phyloP scores from a whole-genome alignment of 345 rosid genomes.

The Aethionema arabicum region DNA sequence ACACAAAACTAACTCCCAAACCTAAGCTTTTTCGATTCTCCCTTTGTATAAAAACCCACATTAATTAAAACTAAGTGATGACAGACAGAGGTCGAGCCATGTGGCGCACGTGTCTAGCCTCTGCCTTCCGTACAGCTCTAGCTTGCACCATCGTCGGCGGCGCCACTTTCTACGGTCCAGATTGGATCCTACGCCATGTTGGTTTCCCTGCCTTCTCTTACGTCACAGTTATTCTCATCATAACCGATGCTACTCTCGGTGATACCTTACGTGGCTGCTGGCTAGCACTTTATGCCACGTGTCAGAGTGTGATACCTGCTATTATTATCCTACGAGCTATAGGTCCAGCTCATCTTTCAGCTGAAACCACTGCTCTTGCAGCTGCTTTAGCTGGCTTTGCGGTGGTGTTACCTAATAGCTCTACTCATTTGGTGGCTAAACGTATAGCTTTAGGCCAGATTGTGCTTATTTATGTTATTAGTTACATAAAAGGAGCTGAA shows the following conservation, averaged over 20 bases:
- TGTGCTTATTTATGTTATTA: constrained; percentile 63
- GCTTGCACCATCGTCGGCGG: constrained; percentile 76
- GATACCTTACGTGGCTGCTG: constrained; percentile 70
- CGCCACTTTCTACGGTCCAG: constrained; percentile 66
- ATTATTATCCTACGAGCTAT: constrained; percentile 60
- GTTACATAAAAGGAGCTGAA: constrained; percentile 50
- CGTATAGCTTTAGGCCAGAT: constrained; percentile 83
- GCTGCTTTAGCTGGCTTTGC: constrained; percentile 59
- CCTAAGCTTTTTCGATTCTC: constrained; percentile 17
- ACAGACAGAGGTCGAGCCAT: constrained; percentile 47
- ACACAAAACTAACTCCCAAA: constrained; percentile 39
- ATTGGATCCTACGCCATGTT: constrained; percentile 41
- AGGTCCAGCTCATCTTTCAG: constrained; percentile 59
- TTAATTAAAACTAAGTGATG: background rate
- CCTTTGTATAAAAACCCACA: no score
- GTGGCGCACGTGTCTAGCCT: constrained; percentile 65
- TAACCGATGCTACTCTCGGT: constrained; percentile 75
- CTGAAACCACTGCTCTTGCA: constrained; percentile 51
- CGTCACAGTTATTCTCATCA: constrained; percentile 58
- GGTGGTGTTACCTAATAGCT: constrained; percentile 53
- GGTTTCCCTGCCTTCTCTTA: constrained; percentile 83
- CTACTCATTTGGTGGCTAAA: constrained; percentile 62
- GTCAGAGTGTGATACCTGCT: constrained; percentile 69
- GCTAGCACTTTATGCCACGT: constrained; percentile 70
- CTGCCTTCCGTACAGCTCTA: constrained; percentile 68